phyloP scores from a whole-genome alignment of 768 basidiomycete genomes.

The Suillus cothurnatus region DNA sequence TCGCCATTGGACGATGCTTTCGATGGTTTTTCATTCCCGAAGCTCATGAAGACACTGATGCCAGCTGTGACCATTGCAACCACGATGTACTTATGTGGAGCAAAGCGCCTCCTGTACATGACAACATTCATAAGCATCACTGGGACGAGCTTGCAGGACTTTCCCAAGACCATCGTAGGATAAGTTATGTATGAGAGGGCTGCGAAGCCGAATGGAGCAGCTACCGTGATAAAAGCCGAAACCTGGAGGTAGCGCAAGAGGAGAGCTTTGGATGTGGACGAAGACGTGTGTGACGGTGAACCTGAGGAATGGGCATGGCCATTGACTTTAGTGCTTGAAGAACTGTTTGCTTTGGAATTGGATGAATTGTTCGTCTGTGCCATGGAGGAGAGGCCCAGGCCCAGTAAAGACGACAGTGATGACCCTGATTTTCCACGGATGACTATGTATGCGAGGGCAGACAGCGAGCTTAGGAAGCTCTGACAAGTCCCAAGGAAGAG shows the following conservation, averaged over 20 bases:
- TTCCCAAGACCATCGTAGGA: slow-evolving; percentile 98
- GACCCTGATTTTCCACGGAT: slow-evolving; percentile 57
- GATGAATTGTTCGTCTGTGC: slow-evolving; percentile 23
- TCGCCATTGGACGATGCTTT: slow-evolving; percentile 40
- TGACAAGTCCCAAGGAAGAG: slow-evolving; percentile 87
- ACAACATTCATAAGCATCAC: slow-evolving; percentile 98
- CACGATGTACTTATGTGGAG: slow-evolving; percentile 93
- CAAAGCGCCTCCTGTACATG: slow-evolving; percentile 90
- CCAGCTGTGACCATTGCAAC: slow-evolving; percentile 90
- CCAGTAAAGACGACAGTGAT: slow-evolving; percentile 58
- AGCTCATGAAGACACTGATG: slow-evolving; percentile 93
- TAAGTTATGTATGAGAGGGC: slow-evolving; percentile 95
- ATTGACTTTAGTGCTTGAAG: slow-evolving; percentile 39
- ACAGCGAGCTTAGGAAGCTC: slow-evolving; percentile 74
- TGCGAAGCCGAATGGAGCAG: slow-evolving; percentile 95
- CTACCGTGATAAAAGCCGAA: slow-evolving; percentile 83
- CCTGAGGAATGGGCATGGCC: slow-evolving; percentile 27
- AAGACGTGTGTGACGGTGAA: slow-evolving; percentile 29
- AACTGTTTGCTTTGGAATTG: slow-evolving; percentile 29
- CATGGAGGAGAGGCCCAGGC: slow-evolving; percentile 45
- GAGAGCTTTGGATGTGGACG: slow-evolving; percentile 44
- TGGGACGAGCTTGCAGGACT: slow-evolving; percentile 98
- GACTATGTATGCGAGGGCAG: slow-evolving; percentile 76
- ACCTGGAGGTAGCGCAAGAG: slow-evolving; percentile 80
- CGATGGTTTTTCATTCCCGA: slow-evolving; percentile 60